Conservation (phyloP, 2,329 filamentous ascomycete genomes). For the Hymenoscyphus fructigenus region DNA sequence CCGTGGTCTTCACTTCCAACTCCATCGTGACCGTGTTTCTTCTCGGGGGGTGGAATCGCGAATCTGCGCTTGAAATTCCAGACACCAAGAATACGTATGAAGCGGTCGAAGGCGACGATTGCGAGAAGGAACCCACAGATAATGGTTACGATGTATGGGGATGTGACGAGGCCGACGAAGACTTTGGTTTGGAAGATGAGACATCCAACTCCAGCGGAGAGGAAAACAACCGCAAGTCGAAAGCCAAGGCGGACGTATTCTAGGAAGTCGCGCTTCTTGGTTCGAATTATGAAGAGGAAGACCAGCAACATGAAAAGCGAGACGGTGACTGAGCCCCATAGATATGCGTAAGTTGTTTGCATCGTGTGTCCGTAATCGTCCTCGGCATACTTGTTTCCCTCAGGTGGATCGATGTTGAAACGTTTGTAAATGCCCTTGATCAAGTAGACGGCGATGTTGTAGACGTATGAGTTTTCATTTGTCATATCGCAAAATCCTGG, state of each 20-base stretch:
- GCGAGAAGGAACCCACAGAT: constrained; percentile 8
- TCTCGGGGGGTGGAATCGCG: constrained; percentile 9
- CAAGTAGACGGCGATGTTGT: not conserved
- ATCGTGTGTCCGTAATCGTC: constrained; percentile 8
- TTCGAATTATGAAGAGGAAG: constrained; percentile 14
- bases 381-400: constrained; percentile 1
- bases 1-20: not conserved
- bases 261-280: constrained; percentile 14
- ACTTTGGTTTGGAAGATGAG: not conserved
- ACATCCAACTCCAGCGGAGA: constrained; percentile 8
- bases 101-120: constrained; percentile 6
- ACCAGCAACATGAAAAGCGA: constrained; percentile 9
- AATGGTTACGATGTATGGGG: constrained; percentile 9
- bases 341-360: constrained; percentile 11
- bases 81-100: constrained; percentile 6
- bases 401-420: constrained; percentile 9
- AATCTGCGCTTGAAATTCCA: constrained; percentile 11
- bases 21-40: constrained; percentile 6
- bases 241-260: constrained; percentile 12
- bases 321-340: constrained; percentile 9
- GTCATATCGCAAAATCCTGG: constrained; percentile 4
- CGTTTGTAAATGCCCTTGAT: constrained; percentile 7
- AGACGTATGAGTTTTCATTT: not conserved
- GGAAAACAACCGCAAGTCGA: constrained; percentile 10
- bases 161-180: constrained; percentile 5